A percentile compares a stretch with the other conserved stretches of the same genome.
Conservation (phyloP, 768 basidiomycete species). For the Crassisporium funariophilum region DNA sequence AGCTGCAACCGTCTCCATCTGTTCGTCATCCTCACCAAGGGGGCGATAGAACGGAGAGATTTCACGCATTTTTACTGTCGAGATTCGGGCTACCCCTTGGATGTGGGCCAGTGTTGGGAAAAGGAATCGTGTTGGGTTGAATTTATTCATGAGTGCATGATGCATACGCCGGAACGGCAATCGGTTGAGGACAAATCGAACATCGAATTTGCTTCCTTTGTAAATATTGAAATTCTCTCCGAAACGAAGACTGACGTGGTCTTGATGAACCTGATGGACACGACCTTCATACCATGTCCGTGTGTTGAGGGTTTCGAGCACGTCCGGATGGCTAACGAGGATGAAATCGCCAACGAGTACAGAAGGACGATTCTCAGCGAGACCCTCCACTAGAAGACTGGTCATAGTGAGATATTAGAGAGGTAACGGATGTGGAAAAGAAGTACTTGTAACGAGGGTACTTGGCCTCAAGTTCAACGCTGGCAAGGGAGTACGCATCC, state of each 20-base stretch:
- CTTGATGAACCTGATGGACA: constrained; percentile 49
- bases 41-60: constrained; percentile 31
- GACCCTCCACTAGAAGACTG: constrained; percentile 54
- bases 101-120: constrained; percentile 44
- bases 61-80: constrained; percentile 18
- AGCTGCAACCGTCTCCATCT: constrained; percentile 51
- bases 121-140: constrained; percentile 42
- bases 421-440: neutral
- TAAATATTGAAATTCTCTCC: constrained; percentile 43
- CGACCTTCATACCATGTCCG: constrained; percentile 42
- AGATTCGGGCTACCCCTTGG: constrained; percentile 16
- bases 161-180: constrained; percentile 57
- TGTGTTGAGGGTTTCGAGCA: constrained; percentile 20
- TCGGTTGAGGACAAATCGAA: constrained; percentile 59
- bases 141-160: constrained; percentile 46
- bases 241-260: constrained; percentile 50
- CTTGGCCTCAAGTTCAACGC: constrained; percentile 35
- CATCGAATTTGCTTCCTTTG: constrained; percentile 46
- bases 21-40: constrained; percentile 45
- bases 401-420: neutral
- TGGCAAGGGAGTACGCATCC: constrained; percentile 37
- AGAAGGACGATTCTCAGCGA: constrained; percentile 60
- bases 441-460: constrained; percentile 48
- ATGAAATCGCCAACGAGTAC: constrained; percentile 56
- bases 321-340: constrained; percentile 32